Percentiles rank a stretch among this genome's conserved stretches.
phyloP scores from a whole-genome alignment of 2,329 filamentous ascomycete genomes.

The Trichoderma aggressivum region DNA sequence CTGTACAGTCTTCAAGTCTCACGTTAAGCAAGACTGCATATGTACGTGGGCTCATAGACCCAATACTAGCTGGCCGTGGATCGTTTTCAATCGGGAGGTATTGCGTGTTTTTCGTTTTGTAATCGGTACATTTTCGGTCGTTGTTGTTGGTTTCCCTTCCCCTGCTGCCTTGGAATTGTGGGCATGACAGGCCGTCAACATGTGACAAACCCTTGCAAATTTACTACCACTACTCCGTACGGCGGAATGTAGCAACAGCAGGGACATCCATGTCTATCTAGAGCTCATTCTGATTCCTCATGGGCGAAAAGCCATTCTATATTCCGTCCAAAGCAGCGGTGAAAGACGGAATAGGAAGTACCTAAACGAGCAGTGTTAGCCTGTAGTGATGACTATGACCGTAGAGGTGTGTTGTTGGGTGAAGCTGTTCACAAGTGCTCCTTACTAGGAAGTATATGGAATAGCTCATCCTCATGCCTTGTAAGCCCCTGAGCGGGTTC shows the following conservation, averaged over 20 bases:
- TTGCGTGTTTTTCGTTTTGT: not conserved
- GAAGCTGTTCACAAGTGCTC: not conserved
- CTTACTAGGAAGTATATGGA: not conserved
- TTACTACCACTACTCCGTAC: not conserved
- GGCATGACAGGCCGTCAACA: not conserved
- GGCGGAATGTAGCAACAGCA: not conserved
- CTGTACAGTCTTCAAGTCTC: not conserved
- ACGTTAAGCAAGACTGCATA: not conserved
- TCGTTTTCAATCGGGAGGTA: not conserved
- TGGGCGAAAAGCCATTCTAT: not conserved
- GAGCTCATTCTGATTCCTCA: not conserved
- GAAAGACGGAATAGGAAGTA: not conserved
- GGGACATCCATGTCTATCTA: not conserved
- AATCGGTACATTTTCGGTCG: not conserved
- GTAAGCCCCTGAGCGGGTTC: not conserved
- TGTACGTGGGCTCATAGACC: not conserved
- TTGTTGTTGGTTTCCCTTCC: not conserved
- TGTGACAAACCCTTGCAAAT: not conserved
- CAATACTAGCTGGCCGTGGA: not conserved
- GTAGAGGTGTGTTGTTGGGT: not conserved
- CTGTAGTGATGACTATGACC: not conserved
- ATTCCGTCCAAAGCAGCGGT: not conserved
- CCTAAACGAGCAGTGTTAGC: not conserved
- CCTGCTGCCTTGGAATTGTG: not conserved
- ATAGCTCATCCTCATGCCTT: not conserved